A percentile compares a stretch with the other conserved stretches of the same genome.
These are phyloP conservation scores for Dimargaris cristalligena DNA, from an alignment of 192 early-diverging fungal species.

Conservation along the genomic window DNA sequence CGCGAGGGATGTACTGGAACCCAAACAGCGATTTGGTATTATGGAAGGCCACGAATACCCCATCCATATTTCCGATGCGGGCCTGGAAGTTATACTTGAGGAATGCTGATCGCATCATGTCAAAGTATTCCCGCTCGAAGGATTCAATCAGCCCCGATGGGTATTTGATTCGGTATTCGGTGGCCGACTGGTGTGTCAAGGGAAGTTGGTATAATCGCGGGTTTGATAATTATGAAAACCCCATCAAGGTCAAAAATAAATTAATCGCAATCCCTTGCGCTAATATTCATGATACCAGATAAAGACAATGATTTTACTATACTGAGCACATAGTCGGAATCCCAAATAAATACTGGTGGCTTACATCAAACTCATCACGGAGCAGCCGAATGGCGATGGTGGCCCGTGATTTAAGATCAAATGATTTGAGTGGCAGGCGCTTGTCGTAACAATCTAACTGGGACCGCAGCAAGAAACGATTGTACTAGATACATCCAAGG, in stretches of 20 bases:
- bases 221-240: no score
- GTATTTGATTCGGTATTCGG: slow-evolving; percentile 52
- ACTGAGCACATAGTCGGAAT: no score
- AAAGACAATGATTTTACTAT: no score
- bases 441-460: slow-evolving; percentile 77
- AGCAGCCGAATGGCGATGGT: slow-evolving; percentile 69
- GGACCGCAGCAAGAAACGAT: slow-evolving; percentile 64
- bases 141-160: slow-evolving; percentile 49
- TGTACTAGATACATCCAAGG: no score
- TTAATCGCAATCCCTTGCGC: no score
- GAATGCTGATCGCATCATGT: slow-evolving; percentile 82
- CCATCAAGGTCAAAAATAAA: no score
- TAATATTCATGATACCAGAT: no score
- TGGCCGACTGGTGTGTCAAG: slow-evolving; percentile 31
- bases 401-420: slow-evolving; percentile 88
- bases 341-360: no score
- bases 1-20: slow-evolving; percentile 76
- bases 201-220: no score
- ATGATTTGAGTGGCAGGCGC: slow-evolving; percentile 55
- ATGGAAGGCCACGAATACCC: slow-evolving; percentile 83
- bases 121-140: slow-evolving; percentile 87
- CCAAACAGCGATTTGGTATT: slow-evolving; percentile 84
- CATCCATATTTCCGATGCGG: slow-evolving; percentile 90
- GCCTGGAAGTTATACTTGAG: slow-evolving; percentile 81
- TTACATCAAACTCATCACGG: slow-evolving; percentile 2